Conservation (phyloP, 2,329 filamentous ascomycete species). For the Clarireedia homoeocarpa region DNA sequence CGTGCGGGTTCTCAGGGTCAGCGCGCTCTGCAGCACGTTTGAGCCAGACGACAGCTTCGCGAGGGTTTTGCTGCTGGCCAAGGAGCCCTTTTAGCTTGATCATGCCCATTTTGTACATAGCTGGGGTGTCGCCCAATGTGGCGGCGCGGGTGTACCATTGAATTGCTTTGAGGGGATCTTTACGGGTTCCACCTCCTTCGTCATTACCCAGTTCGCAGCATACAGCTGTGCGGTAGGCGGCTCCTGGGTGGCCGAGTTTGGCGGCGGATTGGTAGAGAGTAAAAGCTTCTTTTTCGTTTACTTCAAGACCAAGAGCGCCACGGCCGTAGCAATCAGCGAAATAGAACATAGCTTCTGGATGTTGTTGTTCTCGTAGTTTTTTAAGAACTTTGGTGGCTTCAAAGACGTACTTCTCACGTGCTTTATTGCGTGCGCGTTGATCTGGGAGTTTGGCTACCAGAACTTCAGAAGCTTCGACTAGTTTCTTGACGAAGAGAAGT, state of each 20-base stretch:
- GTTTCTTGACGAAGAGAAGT: constrained; percentile 68
- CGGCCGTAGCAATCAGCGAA: constrained; percentile 83
- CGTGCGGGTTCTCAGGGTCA: constrained; percentile 86
- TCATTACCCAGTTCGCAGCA: constrained; percentile 96
- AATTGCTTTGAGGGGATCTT: constrained; percentile 86
- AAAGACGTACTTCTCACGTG: constrained; percentile 72
- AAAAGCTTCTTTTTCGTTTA: constrained; percentile 88
- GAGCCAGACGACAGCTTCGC: constrained; percentile 85
- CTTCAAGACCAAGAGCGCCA: constrained; percentile 68
- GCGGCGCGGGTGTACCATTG: constrained; percentile 98
- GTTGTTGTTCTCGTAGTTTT: constrained; percentile 67
- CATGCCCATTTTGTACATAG: constrained; percentile 99
- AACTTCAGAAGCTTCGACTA: constrained; percentile 76
- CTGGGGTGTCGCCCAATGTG: constrained; percentile 79
- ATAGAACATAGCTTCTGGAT: constrained; percentile 86
- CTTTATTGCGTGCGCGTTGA: constrained; percentile 64
- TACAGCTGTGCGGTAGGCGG: constrained; percentile 89
- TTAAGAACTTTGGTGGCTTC: constrained; percentile 90
- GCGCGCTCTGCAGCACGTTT: constrained; percentile 87
- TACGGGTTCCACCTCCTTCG: constrained; percentile 85
- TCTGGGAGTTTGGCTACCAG: constrained; percentile 59
- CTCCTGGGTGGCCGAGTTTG: constrained; percentile 76
- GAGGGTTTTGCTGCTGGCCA: constrained; percentile 74
- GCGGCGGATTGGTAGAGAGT: constrained; percentile 88
- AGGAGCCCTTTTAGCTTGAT: constrained; percentile 88